These are phyloP conservation scores for Plasmodium ovale DNA, from an alignment of 169 alveolate genomes.

Conservation along the genomic window DNA sequence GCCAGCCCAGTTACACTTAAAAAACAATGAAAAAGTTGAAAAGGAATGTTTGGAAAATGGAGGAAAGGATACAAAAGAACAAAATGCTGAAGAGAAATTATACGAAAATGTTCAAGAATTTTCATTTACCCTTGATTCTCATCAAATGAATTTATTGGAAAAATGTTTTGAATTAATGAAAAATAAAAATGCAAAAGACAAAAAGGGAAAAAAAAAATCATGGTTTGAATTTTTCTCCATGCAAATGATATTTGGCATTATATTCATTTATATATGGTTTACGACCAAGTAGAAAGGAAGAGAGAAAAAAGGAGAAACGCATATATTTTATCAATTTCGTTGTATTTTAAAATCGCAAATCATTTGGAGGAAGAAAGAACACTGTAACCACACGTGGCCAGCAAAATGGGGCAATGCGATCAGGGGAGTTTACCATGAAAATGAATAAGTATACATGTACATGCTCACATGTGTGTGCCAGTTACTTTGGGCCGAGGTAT, in stretches of 20 bases:
- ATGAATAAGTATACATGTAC: no score
- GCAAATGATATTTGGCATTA: constrained; percentile 72
- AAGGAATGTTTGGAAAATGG: constrained; percentile 19
- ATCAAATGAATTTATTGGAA: constrained; percentile 63
- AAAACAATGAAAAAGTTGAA: not conserved
- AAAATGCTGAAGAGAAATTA: constrained; percentile 6
- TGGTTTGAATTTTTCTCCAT: constrained; percentile 72
- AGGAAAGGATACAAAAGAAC: constrained; percentile 25
- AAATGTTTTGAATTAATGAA: constrained; percentile 67
- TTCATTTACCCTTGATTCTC: constrained; percentile 70
- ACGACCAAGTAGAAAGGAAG: constrained; percentile 28
- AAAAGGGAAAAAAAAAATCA: constrained; percentile 47
- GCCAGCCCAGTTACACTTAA: not conserved
- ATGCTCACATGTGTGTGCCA: no score
- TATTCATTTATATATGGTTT: constrained; percentile 71
- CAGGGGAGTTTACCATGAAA: no score
- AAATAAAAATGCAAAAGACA: constrained; percentile 28
- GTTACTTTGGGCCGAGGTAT: no score
- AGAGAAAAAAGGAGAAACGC: not conserved
- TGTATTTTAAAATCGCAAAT: no score
- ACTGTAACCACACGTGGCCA: no score
- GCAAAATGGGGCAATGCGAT: no score
- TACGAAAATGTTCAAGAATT: constrained; percentile 36
- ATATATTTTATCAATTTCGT: not conserved
- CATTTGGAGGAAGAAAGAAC: no score